These are phyloP conservation scores for Gnetum montanum DNA, from an alignment of 75 land plant species.

Conservation along the genomic window DNA sequence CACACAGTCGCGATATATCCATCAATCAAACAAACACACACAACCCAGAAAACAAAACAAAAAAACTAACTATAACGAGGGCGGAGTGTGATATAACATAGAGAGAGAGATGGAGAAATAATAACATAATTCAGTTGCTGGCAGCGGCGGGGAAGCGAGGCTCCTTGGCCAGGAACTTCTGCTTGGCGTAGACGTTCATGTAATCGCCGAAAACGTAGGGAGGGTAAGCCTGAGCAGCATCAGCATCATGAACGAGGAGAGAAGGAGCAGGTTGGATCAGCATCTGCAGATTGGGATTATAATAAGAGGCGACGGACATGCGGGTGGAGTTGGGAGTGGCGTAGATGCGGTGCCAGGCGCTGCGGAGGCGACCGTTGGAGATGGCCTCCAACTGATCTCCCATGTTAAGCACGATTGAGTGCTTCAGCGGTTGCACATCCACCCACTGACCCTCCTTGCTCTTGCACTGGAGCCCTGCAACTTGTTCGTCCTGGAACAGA, in stretches of 20 bases:
- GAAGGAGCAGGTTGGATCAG: slow-evolving; percentile 40
- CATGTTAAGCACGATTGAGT: slow-evolving; percentile 63
- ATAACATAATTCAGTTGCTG: no score
- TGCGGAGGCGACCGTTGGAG: slow-evolving; percentile 50
- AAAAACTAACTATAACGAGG: no score
- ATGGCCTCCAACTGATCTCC: slow-evolving; percentile 73
- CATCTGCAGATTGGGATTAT: slow-evolving; percentile 42
- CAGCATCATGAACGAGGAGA: no score
- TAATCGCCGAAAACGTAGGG: slow-evolving; percentile 55
- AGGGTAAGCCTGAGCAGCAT: slow-evolving; percentile 23
- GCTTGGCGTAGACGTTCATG: slow-evolving; percentile 49
- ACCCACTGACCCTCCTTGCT: slow-evolving; percentile 58
- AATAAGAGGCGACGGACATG: slow-evolving; percentile 56
- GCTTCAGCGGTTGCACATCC: slow-evolving; percentile 46
- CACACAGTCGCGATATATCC: no score
- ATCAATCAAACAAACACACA: no score
- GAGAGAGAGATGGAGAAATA: no score
- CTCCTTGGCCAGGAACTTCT: slow-evolving; percentile 58
- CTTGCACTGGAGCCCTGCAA: slow-evolving; percentile 53
- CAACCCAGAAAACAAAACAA: no score
- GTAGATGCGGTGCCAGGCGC: slow-evolving; percentile 53
- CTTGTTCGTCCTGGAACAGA: slow-evolving; percentile 61
- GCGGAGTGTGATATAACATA: no score
- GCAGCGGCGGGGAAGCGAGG: slow-evolving; percentile 49
- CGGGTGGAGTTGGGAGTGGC: slow-evolving; percentile 31